Conservation (phyloP, 208 protist species). For the Leptomonas pyrrhocoris region DNA sequence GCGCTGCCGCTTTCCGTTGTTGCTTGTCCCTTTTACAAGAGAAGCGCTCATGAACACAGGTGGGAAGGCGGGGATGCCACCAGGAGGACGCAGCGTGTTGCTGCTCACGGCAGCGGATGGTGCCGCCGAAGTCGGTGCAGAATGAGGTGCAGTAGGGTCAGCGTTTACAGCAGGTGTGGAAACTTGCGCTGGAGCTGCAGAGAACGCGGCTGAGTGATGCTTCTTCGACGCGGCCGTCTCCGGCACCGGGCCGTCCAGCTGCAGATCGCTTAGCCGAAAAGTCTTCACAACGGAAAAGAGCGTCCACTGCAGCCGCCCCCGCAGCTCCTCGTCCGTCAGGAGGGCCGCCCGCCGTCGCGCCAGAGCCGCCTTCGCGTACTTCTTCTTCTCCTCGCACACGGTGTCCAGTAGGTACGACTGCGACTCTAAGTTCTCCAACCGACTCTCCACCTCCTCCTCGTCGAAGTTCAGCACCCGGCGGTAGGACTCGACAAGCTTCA, state of each 20-base stretch:
- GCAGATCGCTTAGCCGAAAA: constrained; percentile 71
- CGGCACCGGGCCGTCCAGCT: constrained; percentile 76
- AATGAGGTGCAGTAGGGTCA: neutral
- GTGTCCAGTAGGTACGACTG: constrained; percentile 58
- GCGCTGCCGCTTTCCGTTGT: constrained; percentile 28
- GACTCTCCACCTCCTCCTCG: constrained; percentile 75
- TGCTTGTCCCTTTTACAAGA: constrained; percentile 41
- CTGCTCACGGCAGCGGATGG: constrained; percentile 1
- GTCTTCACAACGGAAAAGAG: constrained; percentile 77
- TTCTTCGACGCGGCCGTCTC: constrained; percentile 50
- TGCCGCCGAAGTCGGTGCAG: neutral
- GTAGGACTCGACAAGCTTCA: constrained; percentile 84
- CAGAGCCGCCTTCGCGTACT: constrained; percentile 74
- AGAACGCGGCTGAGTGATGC: constrained; percentile 7
- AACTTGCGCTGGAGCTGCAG: neutral
- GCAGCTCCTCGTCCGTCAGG: constrained; percentile 86
- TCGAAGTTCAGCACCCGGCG: constrained; percentile 63
- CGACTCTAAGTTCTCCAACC: constrained; percentile 62
- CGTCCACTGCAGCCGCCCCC: constrained; percentile 81
- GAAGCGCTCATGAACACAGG: constrained; percentile 76
- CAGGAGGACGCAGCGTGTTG: constrained; percentile 34
- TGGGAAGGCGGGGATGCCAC: constrained; percentile 37
- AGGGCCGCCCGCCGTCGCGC: constrained; percentile 80
- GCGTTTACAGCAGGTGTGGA: neutral
- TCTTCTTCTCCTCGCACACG: constrained; percentile 73